Evolutionary conservation across 192 early-diverging fungal genomes (phyloP).

Genomic region (Coemansia sp.): DNA sequence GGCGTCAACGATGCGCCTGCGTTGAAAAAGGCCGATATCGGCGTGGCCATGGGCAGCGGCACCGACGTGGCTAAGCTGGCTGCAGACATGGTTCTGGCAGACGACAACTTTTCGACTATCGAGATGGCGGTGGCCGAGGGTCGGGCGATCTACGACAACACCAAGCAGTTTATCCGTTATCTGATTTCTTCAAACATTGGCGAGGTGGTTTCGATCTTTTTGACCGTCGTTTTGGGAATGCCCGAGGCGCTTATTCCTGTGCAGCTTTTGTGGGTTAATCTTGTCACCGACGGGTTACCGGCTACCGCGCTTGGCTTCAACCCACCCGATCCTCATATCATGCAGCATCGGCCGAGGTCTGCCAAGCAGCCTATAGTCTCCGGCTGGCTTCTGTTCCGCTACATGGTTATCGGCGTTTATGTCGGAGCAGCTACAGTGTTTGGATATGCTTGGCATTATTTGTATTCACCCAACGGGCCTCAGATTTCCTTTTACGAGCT

Average conservation of each 20-base stretch:
- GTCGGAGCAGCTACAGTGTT: conserved; percentile 93
- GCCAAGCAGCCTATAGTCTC: conserved; percentile 87
- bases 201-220: conserved; percentile 96
- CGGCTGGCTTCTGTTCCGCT: conserved; percentile 93
- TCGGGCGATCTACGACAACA: conserved; percentile 97
- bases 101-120: conserved; percentile 99
- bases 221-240: conserved; percentile 95
- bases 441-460: conserved; percentile 99
- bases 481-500: conserved; percentile 86
- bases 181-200: conserved; percentile 98
- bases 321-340: conserved; percentile 94
- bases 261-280: conserved; percentile 97
- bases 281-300: conserved; percentile 96
- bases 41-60: conserved; percentile 97
- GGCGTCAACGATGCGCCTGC: conserved; percentile 99
- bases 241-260: conserved; percentile 98
- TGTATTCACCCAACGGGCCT: conserved; percentile 88
- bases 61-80: conserved; percentile 99
- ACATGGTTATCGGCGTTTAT: conserved; percentile 87
- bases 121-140: conserved; percentile 97
- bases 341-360: conserved; percentile 86
- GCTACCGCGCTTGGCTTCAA: conserved; percentile 99
- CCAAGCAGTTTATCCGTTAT: conserved; percentile 99
- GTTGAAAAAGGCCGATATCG: conserved; percentile 97
- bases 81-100: conserved; percentile 96